These are phyloP conservation scores for Musa acuminata DNA, from an alignment of 176 grass and related monocot species.

Conservation along the genomic window DNA sequence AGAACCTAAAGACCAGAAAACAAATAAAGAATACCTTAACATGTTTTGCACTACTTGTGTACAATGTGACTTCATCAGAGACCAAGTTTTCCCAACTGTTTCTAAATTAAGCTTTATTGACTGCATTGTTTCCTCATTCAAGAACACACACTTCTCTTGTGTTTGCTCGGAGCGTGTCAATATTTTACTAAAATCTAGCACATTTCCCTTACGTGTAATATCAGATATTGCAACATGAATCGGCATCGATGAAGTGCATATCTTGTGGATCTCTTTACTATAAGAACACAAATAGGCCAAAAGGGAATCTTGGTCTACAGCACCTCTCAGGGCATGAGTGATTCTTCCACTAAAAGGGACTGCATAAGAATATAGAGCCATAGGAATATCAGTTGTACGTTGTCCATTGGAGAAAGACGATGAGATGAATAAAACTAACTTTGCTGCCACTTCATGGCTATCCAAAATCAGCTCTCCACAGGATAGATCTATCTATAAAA, in stretches of 20 bases:
- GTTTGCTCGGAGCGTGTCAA: neutral
- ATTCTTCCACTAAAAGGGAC: constrained; percentile 54
- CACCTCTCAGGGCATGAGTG: constrained; percentile 41
- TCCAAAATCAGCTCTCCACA: constrained; percentile 65
- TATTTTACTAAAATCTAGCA: constrained; percentile 5
- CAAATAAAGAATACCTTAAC: constrained; percentile 43
- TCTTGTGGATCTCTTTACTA: constrained; percentile 11
- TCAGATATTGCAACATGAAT: constrained; percentile 15
- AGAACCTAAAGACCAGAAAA: constrained; percentile 8
- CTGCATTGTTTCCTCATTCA: constrained; percentile 33
- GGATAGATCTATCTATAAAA: constrained; percentile 44
- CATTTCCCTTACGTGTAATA: constrained; percentile 20
- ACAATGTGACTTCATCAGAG: constrained; percentile 34
- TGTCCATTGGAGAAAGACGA: constrained; percentile 43
- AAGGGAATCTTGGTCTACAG: constrained; percentile 40
- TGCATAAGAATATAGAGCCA: constrained; percentile 57
- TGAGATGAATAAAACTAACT: constrained; percentile 58
- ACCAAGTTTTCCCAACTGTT: constrained; percentile 53
- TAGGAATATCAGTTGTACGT: constrained; percentile 44
- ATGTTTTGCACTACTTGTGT: constrained; percentile 30
- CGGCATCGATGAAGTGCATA: neutral
- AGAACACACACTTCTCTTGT: constrained; percentile 16
- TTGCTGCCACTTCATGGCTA: constrained; percentile 49
- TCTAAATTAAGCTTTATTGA: constrained; percentile 41
- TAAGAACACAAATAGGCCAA: constrained; percentile 44